Evolutionary conservation across 139 green algal genomes (phyloP).

Genomic region (Volvox africanus): DNA sequence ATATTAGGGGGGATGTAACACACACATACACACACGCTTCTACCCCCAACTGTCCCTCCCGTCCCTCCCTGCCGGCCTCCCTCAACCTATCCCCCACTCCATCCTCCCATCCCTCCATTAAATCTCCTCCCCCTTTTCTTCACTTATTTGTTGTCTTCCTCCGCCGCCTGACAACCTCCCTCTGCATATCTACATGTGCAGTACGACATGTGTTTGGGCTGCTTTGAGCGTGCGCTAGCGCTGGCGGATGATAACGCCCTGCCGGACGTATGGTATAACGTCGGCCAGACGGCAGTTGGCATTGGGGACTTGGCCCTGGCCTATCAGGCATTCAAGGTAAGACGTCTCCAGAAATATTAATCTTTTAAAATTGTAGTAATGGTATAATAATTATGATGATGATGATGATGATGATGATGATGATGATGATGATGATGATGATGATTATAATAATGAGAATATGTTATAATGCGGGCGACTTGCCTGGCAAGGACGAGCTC

Average conservation of each 20-base stretch:
- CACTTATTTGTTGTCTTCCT: no score
- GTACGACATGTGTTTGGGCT: constrained; percentile 86
- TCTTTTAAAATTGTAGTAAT: no score
- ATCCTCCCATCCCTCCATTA: background rate
- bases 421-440: no score
- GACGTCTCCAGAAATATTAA: no score
- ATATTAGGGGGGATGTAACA: no score
- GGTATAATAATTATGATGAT: no score
- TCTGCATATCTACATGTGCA: background rate
- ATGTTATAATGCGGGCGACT: no score
- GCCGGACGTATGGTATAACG: constrained; percentile 86
- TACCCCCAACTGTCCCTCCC: background rate
- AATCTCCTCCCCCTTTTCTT: background rate
- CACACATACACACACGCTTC: background rate
- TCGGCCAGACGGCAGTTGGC: constrained; percentile 76
- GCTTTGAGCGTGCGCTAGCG: constrained; percentile 78
- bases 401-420: no score
- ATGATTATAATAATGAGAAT: no score
- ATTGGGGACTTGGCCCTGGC: constrained; percentile 84
- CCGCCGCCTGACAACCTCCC: no score
- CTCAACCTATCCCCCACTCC: background rate
- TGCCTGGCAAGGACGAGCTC: no score
- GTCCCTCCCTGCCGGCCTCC: no score
- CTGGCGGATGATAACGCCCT: constrained; percentile 65
- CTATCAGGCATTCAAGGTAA: constrained; percentile 68